Percentiles rank a stretch among this genome's conserved stretches.
phyloP scores from a whole-genome alignment of 768 basidiomycete genomes.

The Scleroderma citrinum region DNA sequence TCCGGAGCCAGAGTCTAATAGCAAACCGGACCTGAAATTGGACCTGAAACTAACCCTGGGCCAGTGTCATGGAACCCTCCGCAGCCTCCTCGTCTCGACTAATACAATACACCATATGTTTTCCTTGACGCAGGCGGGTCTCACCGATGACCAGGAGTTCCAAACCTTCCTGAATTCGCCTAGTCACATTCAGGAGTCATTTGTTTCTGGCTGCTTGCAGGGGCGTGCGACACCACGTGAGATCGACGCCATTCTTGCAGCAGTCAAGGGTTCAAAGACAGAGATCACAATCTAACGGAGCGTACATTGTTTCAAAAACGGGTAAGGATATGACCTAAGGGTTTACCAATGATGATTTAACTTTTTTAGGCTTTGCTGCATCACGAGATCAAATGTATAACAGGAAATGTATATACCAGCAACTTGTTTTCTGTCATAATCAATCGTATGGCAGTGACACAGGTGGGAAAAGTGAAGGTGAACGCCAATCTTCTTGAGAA shows the following conservation, averaged over 20 bases:
- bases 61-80: background rate
- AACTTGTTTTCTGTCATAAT: no score
- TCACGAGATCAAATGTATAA: no score
- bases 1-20: no score
- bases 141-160: background rate
- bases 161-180: background rate
- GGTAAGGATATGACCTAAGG: background rate
- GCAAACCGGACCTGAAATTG: no score
- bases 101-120: background rate
- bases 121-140: background rate
- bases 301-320: background rate
- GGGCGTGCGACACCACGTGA: background rate
- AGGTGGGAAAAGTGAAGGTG: no score
- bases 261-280: background rate
- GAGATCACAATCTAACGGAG: background rate
- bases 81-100: background rate
- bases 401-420: no score
- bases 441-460: no score
- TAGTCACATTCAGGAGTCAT: background rate
- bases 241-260: background rate
- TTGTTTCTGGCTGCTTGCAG: background rate
- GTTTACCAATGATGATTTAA: no score
- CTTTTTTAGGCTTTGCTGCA: no score
- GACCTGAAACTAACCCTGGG: background rate
- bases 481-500: no score